Conservation (phyloP, 169 alveolate genomes). For the Theileria orientalis region DNA sequence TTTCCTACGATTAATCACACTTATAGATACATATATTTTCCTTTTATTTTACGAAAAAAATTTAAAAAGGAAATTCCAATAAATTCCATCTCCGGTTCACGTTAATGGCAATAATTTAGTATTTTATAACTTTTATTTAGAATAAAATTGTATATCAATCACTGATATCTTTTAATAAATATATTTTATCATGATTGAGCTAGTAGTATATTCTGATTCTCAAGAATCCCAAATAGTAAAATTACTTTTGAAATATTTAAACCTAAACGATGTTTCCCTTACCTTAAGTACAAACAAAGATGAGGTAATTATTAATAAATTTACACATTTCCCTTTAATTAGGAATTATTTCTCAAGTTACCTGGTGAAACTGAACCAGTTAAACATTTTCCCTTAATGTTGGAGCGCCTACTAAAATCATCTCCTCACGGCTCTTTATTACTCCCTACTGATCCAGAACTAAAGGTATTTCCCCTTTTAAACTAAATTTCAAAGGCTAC, state of each 20-base stretch:
- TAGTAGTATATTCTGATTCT: conserved; percentile 1
- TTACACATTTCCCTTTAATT: not conserved
- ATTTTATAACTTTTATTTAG: too few species aligned
- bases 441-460: conserved; percentile 30
- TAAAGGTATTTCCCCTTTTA: conserved; percentile 6
- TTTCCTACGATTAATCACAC: not conserved
- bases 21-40: not conserved
- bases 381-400: conserved; percentile 36
- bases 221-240: conserved; percentile 14
- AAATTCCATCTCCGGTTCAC: too few species aligned
- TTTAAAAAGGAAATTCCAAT: not conserved
- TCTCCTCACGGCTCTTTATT: conserved; percentile 30
- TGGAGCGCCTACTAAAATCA: conserved; percentile 21
- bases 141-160: too few species aligned
- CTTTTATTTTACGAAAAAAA: not conserved
- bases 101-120: too few species aligned
- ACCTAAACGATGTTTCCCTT: not conserved
- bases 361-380: conserved; percentile 21
- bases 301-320: not conserved
- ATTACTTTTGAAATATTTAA: conserved; percentile 14
- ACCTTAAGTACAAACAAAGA: not conserved
- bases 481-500: conserved; percentile 10
- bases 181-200: conserved; percentile 3
- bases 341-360: conserved; percentile 15
- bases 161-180: too few species aligned